Conservation (phyloP, 495 filamentous ascomycete genomes). For the Barbatosphaeria neglecta region DNA sequence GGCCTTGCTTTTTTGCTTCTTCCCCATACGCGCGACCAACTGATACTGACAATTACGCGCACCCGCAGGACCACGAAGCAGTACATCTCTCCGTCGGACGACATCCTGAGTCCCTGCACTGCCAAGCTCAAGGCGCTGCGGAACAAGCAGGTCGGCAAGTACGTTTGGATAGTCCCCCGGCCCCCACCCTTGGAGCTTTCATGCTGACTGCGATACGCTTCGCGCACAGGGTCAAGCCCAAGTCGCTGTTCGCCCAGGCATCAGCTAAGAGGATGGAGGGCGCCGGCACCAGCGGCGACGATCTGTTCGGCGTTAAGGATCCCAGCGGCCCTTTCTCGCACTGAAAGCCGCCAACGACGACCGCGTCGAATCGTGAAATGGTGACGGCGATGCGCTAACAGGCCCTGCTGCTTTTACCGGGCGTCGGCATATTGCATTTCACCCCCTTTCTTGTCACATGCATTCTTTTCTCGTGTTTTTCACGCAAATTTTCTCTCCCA, state of each 20-base stretch:
- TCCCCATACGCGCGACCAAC: not conserved
- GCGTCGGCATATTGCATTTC: not conserved
- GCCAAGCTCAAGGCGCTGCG: conserved; percentile 78
- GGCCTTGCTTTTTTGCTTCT: not conserved
- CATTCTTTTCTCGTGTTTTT: too few species aligned
- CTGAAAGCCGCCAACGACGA: not conserved
- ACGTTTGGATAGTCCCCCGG: conserved; percentile 21
- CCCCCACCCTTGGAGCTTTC: not conserved
- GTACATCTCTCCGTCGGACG: conserved; percentile 87
- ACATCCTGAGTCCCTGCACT: conserved; percentile 87
- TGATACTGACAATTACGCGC: not conserved
- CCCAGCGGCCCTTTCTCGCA: not conserved
- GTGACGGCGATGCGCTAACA: too few species aligned
- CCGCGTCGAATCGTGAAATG: too few species aligned
- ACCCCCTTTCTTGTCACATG: too few species aligned
- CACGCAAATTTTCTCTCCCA: too few species aligned
- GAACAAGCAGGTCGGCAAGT: conserved; percentile 67
- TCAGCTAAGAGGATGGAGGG: conserved; percentile 42
- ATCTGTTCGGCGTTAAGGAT: conserved; percentile 2
- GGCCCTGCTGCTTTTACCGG: not conserved
- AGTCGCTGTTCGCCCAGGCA: conserved; percentile 52
- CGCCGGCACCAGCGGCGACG: conserved; percentile 16
- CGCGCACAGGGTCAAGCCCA: conserved; percentile 47
- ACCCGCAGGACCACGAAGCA: conserved; percentile 32
- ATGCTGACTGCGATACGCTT: not conserved